These are phyloP conservation scores for Alternaria arborescens DNA, from an alignment of 2,329 filamentous ascomycete species.

Conservation along the genomic window DNA sequence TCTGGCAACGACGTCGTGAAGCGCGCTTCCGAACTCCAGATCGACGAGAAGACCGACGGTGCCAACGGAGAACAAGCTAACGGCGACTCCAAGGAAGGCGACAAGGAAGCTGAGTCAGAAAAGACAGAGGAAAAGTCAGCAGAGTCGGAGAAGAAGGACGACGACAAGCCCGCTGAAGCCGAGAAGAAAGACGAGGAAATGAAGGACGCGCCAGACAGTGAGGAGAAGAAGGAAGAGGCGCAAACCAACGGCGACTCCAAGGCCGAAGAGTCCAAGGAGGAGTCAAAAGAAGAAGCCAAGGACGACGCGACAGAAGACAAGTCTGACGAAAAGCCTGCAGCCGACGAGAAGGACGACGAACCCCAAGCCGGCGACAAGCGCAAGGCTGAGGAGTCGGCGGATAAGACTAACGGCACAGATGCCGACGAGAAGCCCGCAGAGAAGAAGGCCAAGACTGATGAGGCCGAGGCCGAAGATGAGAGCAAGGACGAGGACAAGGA, in stretches of 20 bases:
- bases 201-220: constrained; percentile 27
- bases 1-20: constrained; percentile 72
- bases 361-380: constrained; percentile 48
- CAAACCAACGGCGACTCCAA: constrained; percentile 37
- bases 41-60: constrained; percentile 58
- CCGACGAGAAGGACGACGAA: constrained; percentile 10
- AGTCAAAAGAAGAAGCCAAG: constrained; percentile 37
- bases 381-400: constrained; percentile 39
- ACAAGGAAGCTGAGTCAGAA: constrained; percentile 40
- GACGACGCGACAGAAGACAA: constrained; percentile 29
- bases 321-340: constrained; percentile 2
- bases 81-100: constrained; percentile 47
- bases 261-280: constrained; percentile 34
- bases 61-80: constrained; percentile 46
- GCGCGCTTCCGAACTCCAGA: constrained; percentile 66
- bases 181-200: constrained; percentile 45
- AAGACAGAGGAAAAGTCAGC: constrained; percentile 50
- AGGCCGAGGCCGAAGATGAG: constrained; percentile 39
- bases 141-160: constrained; percentile 33
- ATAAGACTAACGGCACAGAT: constrained; percentile 29
- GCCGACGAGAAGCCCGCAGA: constrained; percentile 21
- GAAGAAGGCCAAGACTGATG: constrained; percentile 38
- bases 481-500: constrained; percentile 34
- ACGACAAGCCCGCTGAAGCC: constrained; percentile 42
- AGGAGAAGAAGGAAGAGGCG: constrained; percentile 33